Conservation (phyloP, 179 eudicot genomes). For the Monotropa hypopitys region DNA sequence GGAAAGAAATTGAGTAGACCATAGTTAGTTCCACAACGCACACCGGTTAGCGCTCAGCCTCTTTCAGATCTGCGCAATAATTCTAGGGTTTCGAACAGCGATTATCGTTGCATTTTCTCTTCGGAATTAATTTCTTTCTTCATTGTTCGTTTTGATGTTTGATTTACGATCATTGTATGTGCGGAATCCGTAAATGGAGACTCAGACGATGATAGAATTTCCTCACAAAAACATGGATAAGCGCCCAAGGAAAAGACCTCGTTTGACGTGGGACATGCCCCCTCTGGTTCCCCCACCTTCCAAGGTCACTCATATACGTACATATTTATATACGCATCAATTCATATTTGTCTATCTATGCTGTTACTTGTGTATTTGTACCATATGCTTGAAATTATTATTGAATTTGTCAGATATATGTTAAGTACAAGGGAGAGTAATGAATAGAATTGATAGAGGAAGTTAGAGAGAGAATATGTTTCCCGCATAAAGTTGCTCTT, state of each 20-base stretch:
- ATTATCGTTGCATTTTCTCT: background rate
- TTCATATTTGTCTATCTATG: background rate
- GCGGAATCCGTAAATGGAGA: constrained; percentile 31
- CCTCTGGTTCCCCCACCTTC: constrained; percentile 29
- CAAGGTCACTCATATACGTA: constrained; percentile 15
- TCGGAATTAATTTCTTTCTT: background rate
- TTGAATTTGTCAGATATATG: too few relatives aligned
- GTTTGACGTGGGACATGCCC: constrained; percentile 49
- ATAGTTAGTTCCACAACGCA: constrained; percentile 7
- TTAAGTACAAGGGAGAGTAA: too few relatives aligned
- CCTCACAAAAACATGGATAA: constrained; percentile 42
- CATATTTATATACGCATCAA: background rate
- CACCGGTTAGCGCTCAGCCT: background rate
- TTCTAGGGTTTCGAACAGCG: constrained; percentile 1
- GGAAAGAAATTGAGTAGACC: too few relatives aligned
- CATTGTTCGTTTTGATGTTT: background rate
- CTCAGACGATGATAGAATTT: constrained; percentile 37
- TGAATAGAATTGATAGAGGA: too few relatives aligned
- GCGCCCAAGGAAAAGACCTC: constrained; percentile 50
- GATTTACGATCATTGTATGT: background rate
- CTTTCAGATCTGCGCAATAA: constrained; percentile 2
- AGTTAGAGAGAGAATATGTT: too few relatives aligned
- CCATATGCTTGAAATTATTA: too few relatives aligned
- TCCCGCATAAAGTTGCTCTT: too few relatives aligned
- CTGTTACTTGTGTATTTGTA: background rate